Conservation (phyloP, 371 early-diverging fungal species). For the Lichtheimia ramosa region DNA sequence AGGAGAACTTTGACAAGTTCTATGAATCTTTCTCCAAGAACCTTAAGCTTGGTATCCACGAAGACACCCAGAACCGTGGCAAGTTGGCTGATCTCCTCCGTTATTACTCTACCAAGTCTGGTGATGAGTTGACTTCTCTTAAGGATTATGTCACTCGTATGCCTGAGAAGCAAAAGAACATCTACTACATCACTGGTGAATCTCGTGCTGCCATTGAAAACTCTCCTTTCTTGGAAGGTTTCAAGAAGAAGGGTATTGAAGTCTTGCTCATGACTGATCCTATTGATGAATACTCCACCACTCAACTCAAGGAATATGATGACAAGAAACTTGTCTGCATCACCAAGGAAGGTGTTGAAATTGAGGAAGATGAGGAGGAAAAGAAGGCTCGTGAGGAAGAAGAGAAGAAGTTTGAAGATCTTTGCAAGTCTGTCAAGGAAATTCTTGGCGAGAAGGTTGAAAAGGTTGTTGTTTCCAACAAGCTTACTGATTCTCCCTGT, state of each 20-base stretch:
- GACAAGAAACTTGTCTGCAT: constrained; percentile 98
- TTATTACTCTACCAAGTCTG: constrained; percentile 71
- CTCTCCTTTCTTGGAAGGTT: constrained; percentile 97
- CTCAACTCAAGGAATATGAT: constrained; percentile 98
- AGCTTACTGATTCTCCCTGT: constrained; percentile 95
- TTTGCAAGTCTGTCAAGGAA: constrained; percentile 86
- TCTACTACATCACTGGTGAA: constrained; percentile 99
- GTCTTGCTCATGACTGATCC: constrained; percentile 97
- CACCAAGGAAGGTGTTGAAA: constrained; percentile 98
- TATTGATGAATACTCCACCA: constrained; percentile 95
- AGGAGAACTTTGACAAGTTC: constrained; percentile 73
- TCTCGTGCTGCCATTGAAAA: constrained; percentile 93
- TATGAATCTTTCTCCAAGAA: constrained; percentile 70
- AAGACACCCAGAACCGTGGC: constrained; percentile 62
- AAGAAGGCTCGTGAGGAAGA: constrained; percentile 90
- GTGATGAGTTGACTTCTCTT: constrained; percentile 62
- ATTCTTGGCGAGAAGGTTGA: constrained; percentile 97
- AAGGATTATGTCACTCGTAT: constrained; percentile 83
- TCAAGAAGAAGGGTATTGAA: constrained; percentile 96
- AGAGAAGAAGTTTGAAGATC: constrained; percentile 79
- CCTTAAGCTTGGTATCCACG: constrained; percentile 81
- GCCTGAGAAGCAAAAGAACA: constrained; percentile 82
- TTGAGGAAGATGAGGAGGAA: constrained; percentile 96
- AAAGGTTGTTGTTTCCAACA: constrained; percentile 95
- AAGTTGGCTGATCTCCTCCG: constrained; percentile 77